Evolutionary conservation across 2,329 filamentous ascomycete species (phyloP), one percentile per base, ranked within the genome.

Genomic region (Macroventuria anomochaeta): DNA sequence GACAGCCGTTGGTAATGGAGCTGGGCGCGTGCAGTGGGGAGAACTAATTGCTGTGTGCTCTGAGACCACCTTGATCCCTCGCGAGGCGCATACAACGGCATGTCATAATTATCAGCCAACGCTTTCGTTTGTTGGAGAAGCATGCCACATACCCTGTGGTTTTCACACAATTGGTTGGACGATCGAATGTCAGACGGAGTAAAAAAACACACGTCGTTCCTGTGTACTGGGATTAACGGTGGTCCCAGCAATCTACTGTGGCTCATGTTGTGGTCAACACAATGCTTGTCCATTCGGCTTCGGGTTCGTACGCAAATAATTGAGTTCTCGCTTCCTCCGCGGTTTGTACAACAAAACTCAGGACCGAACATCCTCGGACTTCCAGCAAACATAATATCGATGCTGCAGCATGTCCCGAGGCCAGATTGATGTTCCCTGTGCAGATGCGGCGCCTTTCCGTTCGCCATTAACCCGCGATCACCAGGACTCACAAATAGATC

Each of bases 181-280:
- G 33, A 40, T 47, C 57, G 57, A 49, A 52, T 59, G 59, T 69
- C 68, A 72, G 68, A 67, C 61, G 61, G 62, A 57, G 46, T 55
- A 28, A 62, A 57, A n/a, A 65, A 58, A 53, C 52, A 61, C 54
- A 50, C 44, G 34, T 50, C 40, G 46, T 61, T 68, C 70, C 70
- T 68, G 63, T 52, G 44, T 53, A 36, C 63, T 69, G 69, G 71
- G 61, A 71, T 66, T 62, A 74, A 73, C 71, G 70, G 69, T 61
- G 58, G 60, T 72, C 67, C 70, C 71, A 72, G 50, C 70, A 63
- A 67, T 63, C 48, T 65, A 53, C 7, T 64, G 65, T 73, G 71
- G 70, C 70, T 71, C 64, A 64, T 67, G 65, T 54, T 37, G 68
- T 72, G 64, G 40, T 58, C 64, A 57, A 42, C 54, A 47, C 43